Evolutionary conservation across 495 filamentous ascomycete species (phyloP).

Genomic region (Penicillium herquei): DNA sequence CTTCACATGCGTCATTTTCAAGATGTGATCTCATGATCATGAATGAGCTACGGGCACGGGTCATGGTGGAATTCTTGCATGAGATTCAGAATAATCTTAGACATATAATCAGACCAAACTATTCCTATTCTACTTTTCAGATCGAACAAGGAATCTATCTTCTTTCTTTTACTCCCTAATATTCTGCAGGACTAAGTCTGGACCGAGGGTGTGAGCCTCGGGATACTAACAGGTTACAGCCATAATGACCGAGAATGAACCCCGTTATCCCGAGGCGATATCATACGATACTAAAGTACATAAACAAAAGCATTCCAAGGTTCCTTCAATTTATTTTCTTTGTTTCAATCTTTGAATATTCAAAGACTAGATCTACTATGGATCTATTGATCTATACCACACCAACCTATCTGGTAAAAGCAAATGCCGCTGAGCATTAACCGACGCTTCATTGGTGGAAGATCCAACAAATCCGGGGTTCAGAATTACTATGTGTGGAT

Average conservation of each 20-base stretch:
- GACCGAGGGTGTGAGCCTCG: background rate
- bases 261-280: background rate
- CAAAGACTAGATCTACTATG: background rate
- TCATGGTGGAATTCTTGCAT: background rate
- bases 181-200: no score
- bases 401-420: constrained; percentile 4
- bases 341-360: no score
- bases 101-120: no score
- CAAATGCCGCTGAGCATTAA: constrained; percentile 18
- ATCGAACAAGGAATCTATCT: no score
- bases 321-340: no score
- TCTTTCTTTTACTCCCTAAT: no score
- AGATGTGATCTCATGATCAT: background rate
- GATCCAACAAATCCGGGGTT: constrained; percentile 15
- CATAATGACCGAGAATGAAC: background rate
- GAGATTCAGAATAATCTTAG: no score
- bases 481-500: constrained; percentile 8
- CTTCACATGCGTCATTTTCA: constrained; percentile 15
- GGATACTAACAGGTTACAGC: background rate
- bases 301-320: no score
- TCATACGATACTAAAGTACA: background rate
- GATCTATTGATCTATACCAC: no score
- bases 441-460: constrained; percentile 18
- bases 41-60: background rate
- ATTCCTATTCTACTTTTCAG: no score